Base-by-base conservation (phyloP, 192 early-diverging fungal genomes). In the Cetraspora pellucida region DNA sequence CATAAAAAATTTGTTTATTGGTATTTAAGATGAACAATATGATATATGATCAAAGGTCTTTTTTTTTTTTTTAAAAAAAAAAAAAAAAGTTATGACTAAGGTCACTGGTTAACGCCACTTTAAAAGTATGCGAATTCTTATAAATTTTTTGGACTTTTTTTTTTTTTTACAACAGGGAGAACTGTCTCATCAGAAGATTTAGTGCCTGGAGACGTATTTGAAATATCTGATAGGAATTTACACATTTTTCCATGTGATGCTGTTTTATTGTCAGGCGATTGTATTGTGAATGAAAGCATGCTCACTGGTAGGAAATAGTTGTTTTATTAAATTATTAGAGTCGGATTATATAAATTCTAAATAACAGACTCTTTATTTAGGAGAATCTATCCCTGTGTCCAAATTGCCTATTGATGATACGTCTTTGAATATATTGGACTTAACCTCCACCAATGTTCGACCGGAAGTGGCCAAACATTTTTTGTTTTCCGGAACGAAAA, bases 221-320 rank as follows among this genome's bases (percentile, higher is more conserved):
- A 98, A 80, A 82, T 93, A 3, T 84, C 85, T n/a, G 83, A 82
- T 28, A 61, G 89, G n/a, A 78, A 87, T 46, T 81, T 92, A 74
- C 73, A 82, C 27, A 85, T 87, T 2, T 85, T 97, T 37, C 96
- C 98, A 0, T 98, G 96, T 81, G 98, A 99, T 77, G 94, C 95
- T 3, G 84, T 98, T 31, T 86, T 99, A 17, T 86, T 98, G 14
- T 87, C 92, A 28, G 98, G 98, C 47, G 95, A 95, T 79, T 98
- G 96, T 77, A 98, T 99, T 73, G 91, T 98, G 45, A 98, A 98
- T 85, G 98, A 98, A 83, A 93, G 89, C 79, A 97, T 99, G 96
- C 87, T 99, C 16, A 99, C 98, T 0, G 74, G 74, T 76, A 66
- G 43, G 2, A 8, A 1, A 28, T 28, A 37, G 10, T 44, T n/a